These are phyloP conservation scores for Arabidopsis suecica DNA, from an alignment of 345 rosid species.

Conservation along the genomic window DNA sequence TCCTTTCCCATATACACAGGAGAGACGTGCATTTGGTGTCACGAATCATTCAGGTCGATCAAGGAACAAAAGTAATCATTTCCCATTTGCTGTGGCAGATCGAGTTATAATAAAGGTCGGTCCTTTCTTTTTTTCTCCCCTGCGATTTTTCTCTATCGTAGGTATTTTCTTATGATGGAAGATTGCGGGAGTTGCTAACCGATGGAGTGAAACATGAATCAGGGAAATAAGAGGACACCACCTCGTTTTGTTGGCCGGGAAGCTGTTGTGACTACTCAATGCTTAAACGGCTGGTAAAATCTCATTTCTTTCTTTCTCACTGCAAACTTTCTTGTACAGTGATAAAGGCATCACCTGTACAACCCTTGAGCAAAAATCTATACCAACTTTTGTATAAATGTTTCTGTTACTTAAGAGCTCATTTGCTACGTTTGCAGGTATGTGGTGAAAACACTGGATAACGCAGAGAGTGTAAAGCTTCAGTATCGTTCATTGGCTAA, in stretches of 20 bases:
- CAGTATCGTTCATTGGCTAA: slow-evolving; percentile 93
- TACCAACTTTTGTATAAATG: background rate
- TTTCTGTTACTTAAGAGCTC: background rate
- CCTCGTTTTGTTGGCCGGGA: slow-evolving; percentile 94
- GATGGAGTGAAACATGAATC: slow-evolving; percentile 45
- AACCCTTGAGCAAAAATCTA: slow-evolving; percentile 9
- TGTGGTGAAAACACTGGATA: slow-evolving; percentile 93
- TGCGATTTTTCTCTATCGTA: slow-evolving; percentile 17
- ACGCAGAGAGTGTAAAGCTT: slow-evolving; percentile 93
- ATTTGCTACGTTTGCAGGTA: slow-evolving; percentile 59
- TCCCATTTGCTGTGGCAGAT: slow-evolving; percentile 88
- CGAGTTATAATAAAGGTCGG: slow-evolving; percentile 88
- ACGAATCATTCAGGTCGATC: slow-evolving; percentile 50
- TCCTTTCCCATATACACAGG: slow-evolving; percentile 51
- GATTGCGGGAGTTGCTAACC: slow-evolving; percentile 22
- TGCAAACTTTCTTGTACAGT: background rate
- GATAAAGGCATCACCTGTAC: slow-evolving; percentile 15
- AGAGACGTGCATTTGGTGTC: slow-evolving; percentile 67
- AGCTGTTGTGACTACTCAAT: slow-evolving; percentile 93
- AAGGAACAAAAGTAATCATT: slow-evolving; percentile 80
- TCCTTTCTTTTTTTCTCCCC: background rate
- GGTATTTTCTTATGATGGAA: slow-evolving; percentile 18
- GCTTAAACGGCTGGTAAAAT: slow-evolving; percentile 94
- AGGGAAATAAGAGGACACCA: slow-evolving; percentile 99
- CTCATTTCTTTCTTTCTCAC: slow-evolving; percentile 4